Evolutionary conservation across 2,329 filamentous ascomycete species (phyloP), one percentile per base, ranked within the genome.

Genomic region (Epichloe glyceriae): DNA sequence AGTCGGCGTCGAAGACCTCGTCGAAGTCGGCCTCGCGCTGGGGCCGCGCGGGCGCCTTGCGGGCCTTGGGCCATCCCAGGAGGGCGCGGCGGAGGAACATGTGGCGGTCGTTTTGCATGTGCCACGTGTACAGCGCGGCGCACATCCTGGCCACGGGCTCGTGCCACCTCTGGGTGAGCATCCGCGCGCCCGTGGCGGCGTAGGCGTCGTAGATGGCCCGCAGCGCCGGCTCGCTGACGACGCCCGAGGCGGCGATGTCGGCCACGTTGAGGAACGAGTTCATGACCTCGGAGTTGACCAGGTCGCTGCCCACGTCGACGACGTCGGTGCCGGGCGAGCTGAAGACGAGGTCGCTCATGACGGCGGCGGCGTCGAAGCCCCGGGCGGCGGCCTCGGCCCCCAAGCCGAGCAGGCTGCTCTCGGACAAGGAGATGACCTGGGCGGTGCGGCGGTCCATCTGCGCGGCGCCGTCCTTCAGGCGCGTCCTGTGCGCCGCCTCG

Each of bases 51-150:
- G 59, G 58, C 2, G 54, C 49, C 46, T 63, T 63, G 2, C 62
- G 57, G 1, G 62, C 60, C 49, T 61, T 64, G 7, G 51, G 45
- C 60, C 61, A 64, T 14, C 62, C 62, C 11, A 64, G 34, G 0
- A 64, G 5, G 0, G 62, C 62, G 17, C 62, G 62, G 3, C 62
- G 62, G 22, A 64, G 53, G 51, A 63, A 64, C 54, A 63, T 53
- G n/a, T 64, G 62, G 4, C 62, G 54, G 49, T 64, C 62, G 26
- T 64, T 64, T 8, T 62, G 60, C 2, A 64, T 64, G 43, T 64
- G 62, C 62, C 62, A 64, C 12, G 60, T 61, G 38, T 64, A 64
- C 8, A 64, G 48, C 2, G 59, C 59, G 10, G 61, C 57, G 38
- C 60, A 62, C 62, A 64, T 64, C 40, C 59, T 57, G 20, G 61